phyloP scores from a whole-genome alignment of 1,139 yeast genomes.

The Debaryomyces nepalensis region DNA sequence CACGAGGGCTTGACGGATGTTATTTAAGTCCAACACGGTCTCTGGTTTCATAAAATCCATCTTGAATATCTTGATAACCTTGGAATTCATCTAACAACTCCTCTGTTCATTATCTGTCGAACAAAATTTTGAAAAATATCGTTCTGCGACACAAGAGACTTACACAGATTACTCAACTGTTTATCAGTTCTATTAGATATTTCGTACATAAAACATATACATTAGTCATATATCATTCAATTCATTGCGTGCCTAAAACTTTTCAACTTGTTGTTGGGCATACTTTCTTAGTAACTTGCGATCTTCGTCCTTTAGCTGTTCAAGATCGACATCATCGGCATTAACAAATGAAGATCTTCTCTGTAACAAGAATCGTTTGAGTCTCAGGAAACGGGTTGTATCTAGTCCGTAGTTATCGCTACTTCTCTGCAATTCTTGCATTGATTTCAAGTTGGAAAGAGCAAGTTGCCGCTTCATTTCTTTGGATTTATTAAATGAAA shows the following conservation, averaged over 20 bases:
- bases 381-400: constrained; percentile 35
- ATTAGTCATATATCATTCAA: constrained; percentile 6
- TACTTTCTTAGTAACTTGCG: constrained; percentile 38
- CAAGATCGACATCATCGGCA: constrained; percentile 24
- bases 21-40: constrained; percentile 76
- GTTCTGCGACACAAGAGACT: constrained; percentile 1
- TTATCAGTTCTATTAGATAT: neutral
- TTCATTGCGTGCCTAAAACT: constrained; percentile 17
- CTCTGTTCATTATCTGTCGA: neutral
- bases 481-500: constrained; percentile 44
- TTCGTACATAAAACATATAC: neutral
- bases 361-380: constrained; percentile 64
- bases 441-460: constrained; percentile 48
- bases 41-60: constrained; percentile 91
- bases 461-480: constrained; percentile 35
- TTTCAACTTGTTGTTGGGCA: constrained; percentile 36
- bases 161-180: neutral
- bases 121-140: constrained; percentile 4
- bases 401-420: constrained; percentile 57
- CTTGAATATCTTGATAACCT: constrained; percentile 12
- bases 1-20: constrained; percentile 82
- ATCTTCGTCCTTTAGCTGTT: constrained; percentile 29
- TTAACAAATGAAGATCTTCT: constrained; percentile 45
- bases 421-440: constrained; percentile 52
- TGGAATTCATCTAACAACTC: neutral